These are phyloP conservation scores for Ceratobasidium sp. DNA, from an alignment of 1,284 basidiomycete species.

Conservation along the genomic window DNA sequence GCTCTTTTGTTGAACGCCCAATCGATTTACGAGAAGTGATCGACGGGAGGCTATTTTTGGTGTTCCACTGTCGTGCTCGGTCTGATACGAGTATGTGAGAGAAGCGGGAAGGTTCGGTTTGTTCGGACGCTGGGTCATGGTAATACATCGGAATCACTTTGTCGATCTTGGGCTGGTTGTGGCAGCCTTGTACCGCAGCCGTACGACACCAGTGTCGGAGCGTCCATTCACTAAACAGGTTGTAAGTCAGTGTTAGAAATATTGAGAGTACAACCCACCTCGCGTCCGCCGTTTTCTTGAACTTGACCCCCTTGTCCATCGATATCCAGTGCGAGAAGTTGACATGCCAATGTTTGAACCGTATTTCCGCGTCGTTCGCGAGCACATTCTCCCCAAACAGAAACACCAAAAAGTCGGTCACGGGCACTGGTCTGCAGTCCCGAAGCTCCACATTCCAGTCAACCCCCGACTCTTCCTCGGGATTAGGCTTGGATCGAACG, in stretches of 20 bases:
- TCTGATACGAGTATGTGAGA: no score
- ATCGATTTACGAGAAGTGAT: no score
- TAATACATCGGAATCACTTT: conserved; percentile 25
- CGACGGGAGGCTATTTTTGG: no score
- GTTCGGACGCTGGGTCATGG: no score
- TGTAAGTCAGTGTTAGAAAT: neutral
- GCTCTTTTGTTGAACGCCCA: no score
- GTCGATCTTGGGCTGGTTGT: neutral
- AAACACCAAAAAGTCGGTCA: neutral
- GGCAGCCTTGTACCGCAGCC: conserved; percentile 12
- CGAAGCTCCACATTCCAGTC: no score
- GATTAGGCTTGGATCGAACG: neutral
- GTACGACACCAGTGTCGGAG: neutral
- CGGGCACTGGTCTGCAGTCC: conserved; percentile 3
- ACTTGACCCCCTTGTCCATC: neutral
- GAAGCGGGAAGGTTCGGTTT: no score
- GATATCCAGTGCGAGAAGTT: conserved; percentile 26
- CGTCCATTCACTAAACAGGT: conserved; percentile 1
- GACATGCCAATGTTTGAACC: neutral
- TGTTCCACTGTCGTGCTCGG: no score
- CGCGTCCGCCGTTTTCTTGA: neutral
- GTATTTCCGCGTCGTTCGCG: neutral
- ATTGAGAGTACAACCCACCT: neutral
- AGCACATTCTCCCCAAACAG: neutral
- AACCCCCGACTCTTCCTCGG: no score